Evolutionary conservation across 805 yeast genomes (phyloP).

Genomic region (Candida gorgasii): DNA sequence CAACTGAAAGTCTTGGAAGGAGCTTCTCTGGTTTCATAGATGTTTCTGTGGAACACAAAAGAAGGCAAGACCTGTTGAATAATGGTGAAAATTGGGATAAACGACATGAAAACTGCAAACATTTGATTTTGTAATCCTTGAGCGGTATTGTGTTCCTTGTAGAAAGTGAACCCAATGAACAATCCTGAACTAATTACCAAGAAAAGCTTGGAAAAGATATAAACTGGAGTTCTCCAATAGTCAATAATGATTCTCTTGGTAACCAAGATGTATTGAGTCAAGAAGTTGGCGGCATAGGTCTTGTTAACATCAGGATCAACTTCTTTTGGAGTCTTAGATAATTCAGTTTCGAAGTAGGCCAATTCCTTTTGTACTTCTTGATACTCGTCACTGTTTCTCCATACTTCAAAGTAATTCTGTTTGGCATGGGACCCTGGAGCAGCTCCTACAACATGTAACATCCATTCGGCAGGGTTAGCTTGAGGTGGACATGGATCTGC

Average conservation of each 20-base stretch:
- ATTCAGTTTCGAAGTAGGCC: conserved; percentile 60
- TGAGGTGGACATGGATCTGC: conserved; percentile 47
- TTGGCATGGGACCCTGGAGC: conserved; percentile 77
- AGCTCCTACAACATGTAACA: conserved; percentile 83
- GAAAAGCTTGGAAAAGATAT: conserved; percentile 60
- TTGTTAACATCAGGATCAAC: conserved; percentile 27
- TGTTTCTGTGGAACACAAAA: conserved; percentile 44
- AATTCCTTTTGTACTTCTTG: conserved; percentile 59
- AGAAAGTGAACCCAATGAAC: conserved; percentile 72
- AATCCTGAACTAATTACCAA: conserved; percentile 57
- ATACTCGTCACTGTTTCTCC: conserved; percentile 71
- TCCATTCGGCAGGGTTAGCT: conserved; percentile 68
- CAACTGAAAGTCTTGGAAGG: conserved; percentile 47
- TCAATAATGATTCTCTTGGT: conserved; percentile 26
- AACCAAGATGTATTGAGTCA: conserved; percentile 34
- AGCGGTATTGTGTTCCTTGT: conserved; percentile 57
- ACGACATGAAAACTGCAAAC: conserved; percentile 49
- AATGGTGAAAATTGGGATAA: conserved; percentile 39
- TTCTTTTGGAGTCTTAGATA: conserved; percentile 22
- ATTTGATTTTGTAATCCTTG: conserved; percentile 69
- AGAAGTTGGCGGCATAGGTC: conserved; percentile 30
- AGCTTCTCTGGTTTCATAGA: conserved; percentile 48
- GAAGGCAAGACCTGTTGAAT: conserved; percentile 43
- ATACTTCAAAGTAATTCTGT: conserved; percentile 73
- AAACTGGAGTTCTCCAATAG: conserved; percentile 59